phyloP scores from a whole-genome alignment of 768 basidiomycete species.

The Podaxis sp. region DNA sequence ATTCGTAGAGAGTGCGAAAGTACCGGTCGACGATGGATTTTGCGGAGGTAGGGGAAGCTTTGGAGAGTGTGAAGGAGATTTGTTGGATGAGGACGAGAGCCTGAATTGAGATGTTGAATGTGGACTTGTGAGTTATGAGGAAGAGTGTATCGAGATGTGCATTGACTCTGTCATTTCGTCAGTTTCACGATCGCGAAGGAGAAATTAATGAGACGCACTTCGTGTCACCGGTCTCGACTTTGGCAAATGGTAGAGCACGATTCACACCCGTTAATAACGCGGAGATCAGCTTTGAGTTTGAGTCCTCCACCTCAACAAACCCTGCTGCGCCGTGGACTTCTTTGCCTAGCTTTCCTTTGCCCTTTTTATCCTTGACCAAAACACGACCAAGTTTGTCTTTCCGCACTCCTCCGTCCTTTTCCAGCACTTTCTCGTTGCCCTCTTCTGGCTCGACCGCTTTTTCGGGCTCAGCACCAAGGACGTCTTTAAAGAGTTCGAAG shows the following conservation, averaged over 20 bases:
- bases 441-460: constrained; percentile 27
- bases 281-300: constrained; percentile 77
- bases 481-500: constrained; percentile 89
- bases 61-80: constrained; percentile 54
- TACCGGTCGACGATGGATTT: constrained; percentile 60
- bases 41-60: constrained; percentile 30
- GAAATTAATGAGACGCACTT: constrained; percentile 41
- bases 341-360: constrained; percentile 36
- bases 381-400: constrained; percentile 17
- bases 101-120: constrained; percentile 95
- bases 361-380: constrained; percentile 20
- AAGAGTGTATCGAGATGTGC: constrained; percentile 92
- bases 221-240: constrained; percentile 61
- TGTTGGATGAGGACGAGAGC: constrained; percentile 87
- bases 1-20: constrained; percentile 86
- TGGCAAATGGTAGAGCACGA: constrained; percentile 90
- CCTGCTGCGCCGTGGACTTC: constrained; percentile 56
- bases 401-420: constrained; percentile 29
- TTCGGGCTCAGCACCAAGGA: constrained; percentile 61
- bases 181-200: not conserved
- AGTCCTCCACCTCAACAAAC: constrained; percentile 73
- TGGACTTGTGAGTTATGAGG: constrained; percentile 90
- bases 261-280: constrained; percentile 94
- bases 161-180: constrained; percentile 49
- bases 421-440: constrained; percentile 34